Percentiles rank a stretch among this genome's conserved stretches.
phyloP scores from a whole-genome alignment of 768 basidiomycete genomes.

The Gloeostereum incarnatum region DNA sequence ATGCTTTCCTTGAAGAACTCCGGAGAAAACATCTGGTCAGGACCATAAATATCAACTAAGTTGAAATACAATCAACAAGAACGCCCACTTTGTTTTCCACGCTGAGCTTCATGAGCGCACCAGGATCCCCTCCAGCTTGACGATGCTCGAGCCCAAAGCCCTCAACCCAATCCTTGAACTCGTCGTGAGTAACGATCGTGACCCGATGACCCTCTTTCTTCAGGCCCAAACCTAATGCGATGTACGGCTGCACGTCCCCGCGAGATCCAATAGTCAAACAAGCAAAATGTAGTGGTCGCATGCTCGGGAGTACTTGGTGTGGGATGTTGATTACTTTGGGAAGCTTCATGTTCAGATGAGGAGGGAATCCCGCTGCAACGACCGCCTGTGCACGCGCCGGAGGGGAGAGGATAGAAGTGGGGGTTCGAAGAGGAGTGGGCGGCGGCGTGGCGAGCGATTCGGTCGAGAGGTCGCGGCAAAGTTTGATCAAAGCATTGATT shows the following conservation, averaged over 20 bases:
- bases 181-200: conserved; percentile 50
- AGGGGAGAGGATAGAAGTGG: conserved; percentile 27
- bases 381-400: conserved; percentile 29
- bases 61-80: not conserved
- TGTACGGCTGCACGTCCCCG: conserved; percentile 58
- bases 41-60: conserved; percentile 2
- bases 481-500: conserved; percentile 20
- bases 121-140: conserved; percentile 61
- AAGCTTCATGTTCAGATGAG: conserved; percentile 18
- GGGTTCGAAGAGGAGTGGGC: conserved; percentile 3
- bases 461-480: conserved; percentile 7
- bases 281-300: conserved; percentile 52
- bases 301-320: conserved; percentile 15
- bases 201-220: conserved; percentile 40
- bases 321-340: conserved; percentile 45
- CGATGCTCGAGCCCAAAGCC: conserved; percentile 50
- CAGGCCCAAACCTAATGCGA: conserved; percentile 42
- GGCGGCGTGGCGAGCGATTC: not conserved
- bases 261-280: conserved; percentile 59
- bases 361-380: conserved; percentile 18
- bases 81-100: conserved; percentile 31
- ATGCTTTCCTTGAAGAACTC: conserved; percentile 62
- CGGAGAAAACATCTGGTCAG: conserved; percentile 55
- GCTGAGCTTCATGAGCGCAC: conserved; percentile 55
- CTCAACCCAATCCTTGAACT: conserved; percentile 46